Base-by-base conservation (phyloP, 306 rosid genomes). In the Quercus mongolica region DNA sequence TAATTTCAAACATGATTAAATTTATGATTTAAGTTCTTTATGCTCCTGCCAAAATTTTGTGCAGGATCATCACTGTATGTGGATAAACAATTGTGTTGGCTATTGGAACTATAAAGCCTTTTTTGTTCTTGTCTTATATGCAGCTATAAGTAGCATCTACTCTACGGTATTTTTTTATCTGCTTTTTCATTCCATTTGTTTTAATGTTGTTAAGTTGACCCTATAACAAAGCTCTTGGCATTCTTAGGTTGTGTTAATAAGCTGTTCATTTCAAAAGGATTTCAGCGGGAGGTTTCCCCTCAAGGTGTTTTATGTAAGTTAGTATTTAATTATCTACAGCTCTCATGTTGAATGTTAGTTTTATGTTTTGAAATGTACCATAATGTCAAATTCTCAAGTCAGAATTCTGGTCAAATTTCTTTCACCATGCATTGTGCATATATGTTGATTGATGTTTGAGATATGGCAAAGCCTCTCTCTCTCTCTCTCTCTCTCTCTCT, bases 21-120 rank as follows among this genome's bases (percentile, higher is more conserved):
- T 56, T 67, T 72, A 17, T 17, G 38, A 8, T 44, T 71, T 57
- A 59, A 61, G 57, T 35, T 79, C 21, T 25, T 78, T 9, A 63
- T 20, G 25, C 19, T 77, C 30, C 49, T 71, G 76, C 74, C 44
- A 58, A 84, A 78, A 87, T 78, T 83, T 80, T 46, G 44, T 83
- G 87, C 88, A 94, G 98, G 98, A 94, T 82, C 98, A 94, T 88
- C 98, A 94, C 76, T 92, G 98, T 83, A 35, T 81, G 76, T 92
- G 97, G 98, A 78, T 92, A 79, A 94, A 92, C 86, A 94, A 94
- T 79, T 94, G 98, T 75, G 90, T 94, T 78, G 97, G 97, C 84
- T 91, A 91, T 83, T 84, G 94, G 93, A 94, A 94, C 88, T 92
- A 94, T 67, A 94, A 94, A 85, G 90, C 94, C 23, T 94, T 92